Evolutionary conservation across 345 rosid species (phyloP).

Genomic region (Hevea brasiliensis): DNA sequence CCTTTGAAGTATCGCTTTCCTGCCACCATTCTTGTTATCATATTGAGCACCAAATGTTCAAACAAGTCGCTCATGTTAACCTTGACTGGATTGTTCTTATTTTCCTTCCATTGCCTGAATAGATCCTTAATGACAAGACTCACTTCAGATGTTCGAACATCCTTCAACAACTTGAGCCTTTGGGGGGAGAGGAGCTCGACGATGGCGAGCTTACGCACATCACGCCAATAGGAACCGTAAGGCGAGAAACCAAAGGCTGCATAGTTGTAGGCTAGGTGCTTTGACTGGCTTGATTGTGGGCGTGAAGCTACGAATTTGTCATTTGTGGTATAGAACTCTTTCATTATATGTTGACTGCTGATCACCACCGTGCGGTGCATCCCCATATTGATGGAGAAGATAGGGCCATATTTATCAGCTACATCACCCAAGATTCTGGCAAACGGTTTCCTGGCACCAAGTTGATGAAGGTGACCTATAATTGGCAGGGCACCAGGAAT

Average conservation of each 20-base stretch:
- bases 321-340: conserved; percentile 22
- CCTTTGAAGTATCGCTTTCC: conserved; percentile 22
- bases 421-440: conserved; percentile 17
- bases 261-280: conserved; percentile 19
- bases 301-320: conserved; percentile 17
- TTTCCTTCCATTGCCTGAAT: not conserved
- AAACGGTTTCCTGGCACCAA: conserved; percentile 8
- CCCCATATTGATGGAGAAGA: conserved; percentile 22
- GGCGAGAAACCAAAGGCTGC: conserved; percentile 18
- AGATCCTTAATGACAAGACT: not conserved
- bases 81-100: not conserved
- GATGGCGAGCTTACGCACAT: conserved; percentile 13
- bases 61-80: conserved; percentile 15
- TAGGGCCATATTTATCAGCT: conserved; percentile 23
- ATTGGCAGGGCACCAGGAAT: conserved; percentile 20
- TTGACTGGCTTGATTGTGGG: conserved; percentile 14
- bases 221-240: conserved; percentile 17
- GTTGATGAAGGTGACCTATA: conserved; percentile 26
- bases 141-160: conserved; percentile 20
- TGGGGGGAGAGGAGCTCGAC: conserved; percentile 21
- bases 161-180: conserved; percentile 17
- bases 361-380: conserved; percentile 8
- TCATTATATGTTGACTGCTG: not conserved
- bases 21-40: conserved; percentile 23
- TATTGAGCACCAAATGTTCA: conserved; percentile 12